These are phyloP conservation scores for Nicotiana paniculata DNA, from an alignment of 257 asterid genomes.

Conservation along the genomic window DNA sequence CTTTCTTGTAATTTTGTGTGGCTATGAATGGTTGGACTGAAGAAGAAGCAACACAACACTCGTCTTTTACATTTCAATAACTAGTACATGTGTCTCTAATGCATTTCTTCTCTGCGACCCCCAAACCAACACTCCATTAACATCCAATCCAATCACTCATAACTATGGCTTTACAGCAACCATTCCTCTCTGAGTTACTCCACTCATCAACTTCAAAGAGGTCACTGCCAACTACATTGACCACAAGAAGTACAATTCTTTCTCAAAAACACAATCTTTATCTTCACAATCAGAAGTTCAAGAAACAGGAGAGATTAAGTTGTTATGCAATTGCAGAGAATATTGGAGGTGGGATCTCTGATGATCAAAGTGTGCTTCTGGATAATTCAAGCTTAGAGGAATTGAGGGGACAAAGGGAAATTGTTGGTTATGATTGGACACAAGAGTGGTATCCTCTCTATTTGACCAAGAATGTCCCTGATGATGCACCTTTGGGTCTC, in stretches of 20 bases:
- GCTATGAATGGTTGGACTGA: not conserved
- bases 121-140: not conserved
- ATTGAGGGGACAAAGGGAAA: conserved; percentile 24
- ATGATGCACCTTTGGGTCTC: conserved; percentile 88
- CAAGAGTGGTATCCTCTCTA: conserved; percentile 94
- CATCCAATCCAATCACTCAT: not conserved
- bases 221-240: not conserved
- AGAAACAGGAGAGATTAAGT: not conserved
- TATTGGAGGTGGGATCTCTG: not conserved
- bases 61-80: not conserved
- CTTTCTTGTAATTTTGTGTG: conserved; percentile 8
- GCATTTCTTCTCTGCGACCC: not conserved
- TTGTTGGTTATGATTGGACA: conserved; percentile 69
- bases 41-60: conserved; percentile 17
- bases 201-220: not conserved
- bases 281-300: not conserved
- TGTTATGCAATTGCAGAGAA: conserved; percentile 12
- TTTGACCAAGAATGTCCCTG: conserved; percentile 72
- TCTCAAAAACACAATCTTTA: not conserved
- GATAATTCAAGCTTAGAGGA: conserved; percentile 33
- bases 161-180: conserved; percentile 22
- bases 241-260: not conserved
- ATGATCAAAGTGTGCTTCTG: conserved; percentile 29
- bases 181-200: conserved; percentile 12
- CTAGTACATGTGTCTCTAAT: not conserved